phyloP scores from a whole-genome alignment of 2,329 filamentous ascomycete genomes.

The Beauveria sp. region DNA sequence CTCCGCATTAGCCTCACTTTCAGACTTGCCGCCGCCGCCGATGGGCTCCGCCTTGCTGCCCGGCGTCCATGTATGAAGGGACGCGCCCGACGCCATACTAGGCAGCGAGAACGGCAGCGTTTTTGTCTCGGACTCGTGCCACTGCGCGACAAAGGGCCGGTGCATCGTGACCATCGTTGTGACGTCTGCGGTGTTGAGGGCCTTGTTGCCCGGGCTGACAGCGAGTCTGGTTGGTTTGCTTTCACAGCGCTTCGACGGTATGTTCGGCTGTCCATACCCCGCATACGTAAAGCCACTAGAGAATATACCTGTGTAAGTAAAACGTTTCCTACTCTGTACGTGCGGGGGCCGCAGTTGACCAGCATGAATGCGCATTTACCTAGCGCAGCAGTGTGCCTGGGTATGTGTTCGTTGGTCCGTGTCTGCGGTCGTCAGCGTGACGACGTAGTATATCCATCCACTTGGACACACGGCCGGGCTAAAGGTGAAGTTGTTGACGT shows the following conservation, averaged over 20 bases:
- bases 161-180: neutral
- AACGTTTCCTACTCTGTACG: neutral
- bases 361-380: neutral
- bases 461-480: slow-evolving; percentile 5
- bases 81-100: neutral
- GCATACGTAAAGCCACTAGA: neutral
- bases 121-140: neutral
- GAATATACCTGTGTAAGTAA: neutral
- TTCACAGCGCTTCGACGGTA: neutral
- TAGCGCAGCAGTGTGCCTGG: neutral
- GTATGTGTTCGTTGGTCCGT: neutral
- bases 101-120: neutral
- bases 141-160: neutral
- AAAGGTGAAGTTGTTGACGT: neutral
- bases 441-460: neutral
- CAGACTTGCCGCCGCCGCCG: neutral
- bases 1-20: neutral
- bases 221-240: neutral
- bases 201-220: neutral
- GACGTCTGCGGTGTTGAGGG: neutral
- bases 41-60: neutral
- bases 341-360: neutral
- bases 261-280: neutral
- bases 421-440: neutral
- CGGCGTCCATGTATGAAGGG: neutral